Percentiles rank a stretch among this genome's conserved stretches.
Conservation (phyloP, 163 green algal species). For the Chlamydomonas reinhardtii region DNA sequence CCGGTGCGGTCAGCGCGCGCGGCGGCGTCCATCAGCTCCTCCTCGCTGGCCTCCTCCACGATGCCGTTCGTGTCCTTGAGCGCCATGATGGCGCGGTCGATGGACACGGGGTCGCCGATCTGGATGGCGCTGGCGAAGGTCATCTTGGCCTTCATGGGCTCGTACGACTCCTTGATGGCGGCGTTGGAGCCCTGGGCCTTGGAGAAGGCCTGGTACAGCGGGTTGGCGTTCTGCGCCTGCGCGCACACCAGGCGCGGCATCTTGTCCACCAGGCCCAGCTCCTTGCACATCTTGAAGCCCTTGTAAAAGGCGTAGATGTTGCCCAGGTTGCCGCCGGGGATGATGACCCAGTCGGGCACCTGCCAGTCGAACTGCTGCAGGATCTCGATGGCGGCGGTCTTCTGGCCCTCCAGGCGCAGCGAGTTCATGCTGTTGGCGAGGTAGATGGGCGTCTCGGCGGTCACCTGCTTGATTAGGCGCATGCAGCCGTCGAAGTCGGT, state of each 20-base stretch:
- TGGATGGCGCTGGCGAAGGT: slow-evolving; percentile 99
- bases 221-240: slow-evolving; percentile 95
- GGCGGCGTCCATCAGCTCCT: slow-evolving; percentile 99
- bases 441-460: slow-evolving; percentile 97
- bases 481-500: slow-evolving; percentile 99
- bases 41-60: slow-evolving; percentile 96
- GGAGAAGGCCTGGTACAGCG: slow-evolving; percentile 94
- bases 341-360: slow-evolving; percentile 99
- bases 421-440: slow-evolving; percentile 99
- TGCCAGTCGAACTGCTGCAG: slow-evolving; percentile 99
- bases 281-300: slow-evolving; percentile 98
- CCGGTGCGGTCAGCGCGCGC: slow-evolving; percentile 96
- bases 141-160: slow-evolving; percentile 93
- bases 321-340: slow-evolving; percentile 98
- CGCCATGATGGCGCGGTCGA: slow-evolving; percentile 96
- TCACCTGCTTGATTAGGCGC: slow-evolving; percentile 97
- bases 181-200: slow-evolving; percentile 78
- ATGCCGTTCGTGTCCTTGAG: slow-evolving; percentile 91
- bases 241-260: slow-evolving; percentile 96
- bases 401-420: slow-evolving; percentile 98
- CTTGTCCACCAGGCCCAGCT: slow-evolving; percentile 78
- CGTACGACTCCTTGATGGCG: slow-evolving; percentile 75
- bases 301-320: slow-evolving; percentile 99
- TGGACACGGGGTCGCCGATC: slow-evolving; percentile 99
- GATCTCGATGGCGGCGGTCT: slow-evolving; percentile 99